Evolutionary conservation across 768 basidiomycete genomes (phyloP), one percentile per base, ranked within the genome.

Genomic region (Rhizopogon sp.): DNA sequence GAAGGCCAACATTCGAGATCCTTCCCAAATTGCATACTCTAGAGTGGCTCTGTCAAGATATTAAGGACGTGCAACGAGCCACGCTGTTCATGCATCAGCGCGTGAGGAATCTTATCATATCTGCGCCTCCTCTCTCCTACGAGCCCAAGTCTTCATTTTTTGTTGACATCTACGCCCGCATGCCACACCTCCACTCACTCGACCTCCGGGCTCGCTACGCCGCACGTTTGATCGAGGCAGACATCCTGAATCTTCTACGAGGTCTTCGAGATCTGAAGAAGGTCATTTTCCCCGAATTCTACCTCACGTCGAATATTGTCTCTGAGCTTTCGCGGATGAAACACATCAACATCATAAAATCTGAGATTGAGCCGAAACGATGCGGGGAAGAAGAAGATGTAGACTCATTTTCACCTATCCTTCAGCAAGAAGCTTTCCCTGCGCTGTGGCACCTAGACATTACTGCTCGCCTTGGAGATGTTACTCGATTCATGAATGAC

Each of bases 21-120:
- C 65, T 87, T 3, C 85, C 85, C 6, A 78, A 78, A 58, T 66
- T 84, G 55, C 75, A 76, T 42, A 72, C 73, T 3, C 69, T 87
- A 5, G 66, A 74, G 16, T 87, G 83, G 83, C 62, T 62, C 20
- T 66, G 65, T 5, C 14, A 43, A 6, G 49, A 16, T 17, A 20
- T 55, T 11, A 62, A 61, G 0, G 59, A 66, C 16, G 60, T 72
- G 62, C 67, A 72, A 20, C 66, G 68, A n/a, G 70, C 74, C 43
- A 74, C 81, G 29, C 61, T 85, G 52, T 86, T 87, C 67, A 82
- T 87, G 76, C 81, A 83, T 61, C 66, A 69, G 37, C 74, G 73
- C 43, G 68, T 87, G 54, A 80, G 72, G 57, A 54, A 69, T 39
- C 70, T 77, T 51, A 50, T 60, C 37, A 71, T 55, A 67, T 74